Evolutionary conservation across 192 early-diverging fungal species (phyloP).

Genomic region (Gigaspora rosea): DNA sequence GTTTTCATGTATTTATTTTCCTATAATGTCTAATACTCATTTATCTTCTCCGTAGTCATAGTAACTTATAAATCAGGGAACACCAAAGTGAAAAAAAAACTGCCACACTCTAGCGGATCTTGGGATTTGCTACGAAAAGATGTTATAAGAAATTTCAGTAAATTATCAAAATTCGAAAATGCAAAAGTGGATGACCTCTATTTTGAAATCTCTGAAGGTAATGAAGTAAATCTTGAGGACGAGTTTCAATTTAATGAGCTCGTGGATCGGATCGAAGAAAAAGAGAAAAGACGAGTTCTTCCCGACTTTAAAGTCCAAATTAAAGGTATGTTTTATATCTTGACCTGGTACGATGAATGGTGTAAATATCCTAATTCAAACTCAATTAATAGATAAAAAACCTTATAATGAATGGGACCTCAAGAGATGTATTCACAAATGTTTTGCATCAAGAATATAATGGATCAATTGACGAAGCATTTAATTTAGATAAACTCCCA

Average conservation of each 20-base stretch:
- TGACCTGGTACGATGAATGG: neutral
- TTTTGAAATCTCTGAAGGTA: too few species aligned
- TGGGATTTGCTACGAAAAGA: neutral
- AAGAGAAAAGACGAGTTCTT: too few species aligned
- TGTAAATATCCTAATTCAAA: neutral
- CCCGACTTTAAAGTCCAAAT: neutral
- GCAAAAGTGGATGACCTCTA: too few species aligned
- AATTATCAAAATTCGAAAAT: too few species aligned
- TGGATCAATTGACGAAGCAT: neutral
- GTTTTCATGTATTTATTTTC: neutral
- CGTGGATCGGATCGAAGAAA: too few species aligned
- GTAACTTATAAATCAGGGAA: neutral
- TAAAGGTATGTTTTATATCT: neutral
- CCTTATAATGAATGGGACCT: slow-evolving; percentile 25
- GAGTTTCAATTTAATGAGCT: too few species aligned
- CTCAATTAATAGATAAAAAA: slow-evolving; percentile 14
- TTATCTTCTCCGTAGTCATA: neutral
- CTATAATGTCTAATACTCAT: neutral
- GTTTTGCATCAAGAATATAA: slow-evolving; percentile 3
- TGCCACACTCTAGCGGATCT: neutral
- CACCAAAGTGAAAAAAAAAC: neutral
- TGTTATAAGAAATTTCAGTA: neutral
- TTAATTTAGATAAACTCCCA: slow-evolving; percentile 1
- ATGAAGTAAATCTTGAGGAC: too few species aligned
- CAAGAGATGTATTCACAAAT: slow-evolving; percentile 19